Percentiles rank a stretch among this genome's conserved stretches.
Conservation (phyloP, 805 yeast species). For the Clavispora santaluciae region DNA sequence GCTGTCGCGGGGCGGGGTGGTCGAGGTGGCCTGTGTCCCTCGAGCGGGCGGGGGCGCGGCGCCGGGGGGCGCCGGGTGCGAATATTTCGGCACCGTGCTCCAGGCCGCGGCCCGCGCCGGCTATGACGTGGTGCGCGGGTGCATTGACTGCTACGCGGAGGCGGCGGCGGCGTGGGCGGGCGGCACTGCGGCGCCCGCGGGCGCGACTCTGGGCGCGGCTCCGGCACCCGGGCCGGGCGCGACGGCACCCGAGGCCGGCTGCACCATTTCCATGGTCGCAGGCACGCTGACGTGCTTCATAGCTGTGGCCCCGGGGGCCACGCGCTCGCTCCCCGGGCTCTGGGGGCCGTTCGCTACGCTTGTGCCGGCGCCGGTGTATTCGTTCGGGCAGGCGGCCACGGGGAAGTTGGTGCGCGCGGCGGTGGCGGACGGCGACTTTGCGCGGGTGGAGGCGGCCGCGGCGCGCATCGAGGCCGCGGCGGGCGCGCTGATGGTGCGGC, state of each 20-base stretch:
- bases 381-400: constrained; percentile 57
- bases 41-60: not conserved
- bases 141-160: constrained; percentile 58
- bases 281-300: constrained; percentile 61
- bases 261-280: constrained; percentile 45
- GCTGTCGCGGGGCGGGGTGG: no score
- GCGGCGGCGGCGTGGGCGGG: not conserved
- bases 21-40: constrained; percentile 9
- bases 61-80: constrained; percentile 12
- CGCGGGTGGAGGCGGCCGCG: constrained; percentile 19
- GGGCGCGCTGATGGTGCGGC: constrained; percentile 19
- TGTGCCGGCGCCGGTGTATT: constrained; percentile 32
- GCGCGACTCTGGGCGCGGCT: constrained; percentile 19
- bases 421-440: constrained; percentile 12
- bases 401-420: constrained; percentile 47
- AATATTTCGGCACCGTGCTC: constrained; percentile 14
- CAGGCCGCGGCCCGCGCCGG: not conserved
- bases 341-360: constrained; percentile 58
- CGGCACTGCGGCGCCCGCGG: no score
- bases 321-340: constrained; percentile 34
- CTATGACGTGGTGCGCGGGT: constrained; percentile 36
- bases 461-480: constrained; percentile 15
- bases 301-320: constrained; percentile 4
- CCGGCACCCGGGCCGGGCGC: not conserved
- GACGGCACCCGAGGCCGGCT: not conserved